Conservation (phyloP, 768 basidiomycete genomes). For the Gautieria morchelliformis region DNA sequence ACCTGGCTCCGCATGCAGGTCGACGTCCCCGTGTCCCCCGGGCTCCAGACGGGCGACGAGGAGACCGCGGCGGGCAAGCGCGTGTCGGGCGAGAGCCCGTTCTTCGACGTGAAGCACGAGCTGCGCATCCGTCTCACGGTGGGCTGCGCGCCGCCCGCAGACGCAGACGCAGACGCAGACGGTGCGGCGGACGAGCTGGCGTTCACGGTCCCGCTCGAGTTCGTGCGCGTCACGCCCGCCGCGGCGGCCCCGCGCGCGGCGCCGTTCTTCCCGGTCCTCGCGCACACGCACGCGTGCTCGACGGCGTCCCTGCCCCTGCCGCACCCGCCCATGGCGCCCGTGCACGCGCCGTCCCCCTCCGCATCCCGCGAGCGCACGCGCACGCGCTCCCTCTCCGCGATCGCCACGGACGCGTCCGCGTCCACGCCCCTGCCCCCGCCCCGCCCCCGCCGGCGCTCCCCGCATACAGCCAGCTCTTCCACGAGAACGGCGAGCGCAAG, state of each 20-base stretch:
- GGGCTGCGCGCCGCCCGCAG: slow-evolving; percentile 37
- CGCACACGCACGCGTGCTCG: background rate
- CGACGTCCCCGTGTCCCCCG: slow-evolving; percentile 36
- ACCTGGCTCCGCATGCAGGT: slow-evolving; percentile 53
- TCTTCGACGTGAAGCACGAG: slow-evolving; percentile 48
- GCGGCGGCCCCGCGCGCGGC: slow-evolving; percentile 7
- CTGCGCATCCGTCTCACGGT: slow-evolving; percentile 43
- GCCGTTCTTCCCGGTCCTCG: background rate
- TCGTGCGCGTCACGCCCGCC: slow-evolving; percentile 35
- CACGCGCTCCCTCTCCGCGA: slow-evolving; percentile 8
- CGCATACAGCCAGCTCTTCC: slow-evolving; percentile 70
- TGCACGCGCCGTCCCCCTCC: slow-evolving; percentile 1
- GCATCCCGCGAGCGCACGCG: too few relatives aligned
- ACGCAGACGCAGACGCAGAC: slow-evolving; percentile 4
- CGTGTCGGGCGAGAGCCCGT: slow-evolving; percentile 38
- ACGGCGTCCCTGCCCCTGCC: background rate
- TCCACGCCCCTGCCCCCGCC: slow-evolving; percentile 8
- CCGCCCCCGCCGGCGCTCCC: slow-evolving; percentile 34
- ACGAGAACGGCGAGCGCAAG: slow-evolving; percentile 63
- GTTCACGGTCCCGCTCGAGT: slow-evolving; percentile 40
- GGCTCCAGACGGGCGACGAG: slow-evolving; percentile 12
- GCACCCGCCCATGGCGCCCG: background rate
- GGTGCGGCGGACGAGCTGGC: slow-evolving; percentile 23
- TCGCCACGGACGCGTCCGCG: slow-evolving; percentile 1
- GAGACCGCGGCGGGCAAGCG: slow-evolving; percentile 15